A percentile compares a stretch with the other conserved stretches of the same genome.
Conservation (phyloP, 495 filamentous ascomycete genomes). For the Collariella sp. region DNA sequence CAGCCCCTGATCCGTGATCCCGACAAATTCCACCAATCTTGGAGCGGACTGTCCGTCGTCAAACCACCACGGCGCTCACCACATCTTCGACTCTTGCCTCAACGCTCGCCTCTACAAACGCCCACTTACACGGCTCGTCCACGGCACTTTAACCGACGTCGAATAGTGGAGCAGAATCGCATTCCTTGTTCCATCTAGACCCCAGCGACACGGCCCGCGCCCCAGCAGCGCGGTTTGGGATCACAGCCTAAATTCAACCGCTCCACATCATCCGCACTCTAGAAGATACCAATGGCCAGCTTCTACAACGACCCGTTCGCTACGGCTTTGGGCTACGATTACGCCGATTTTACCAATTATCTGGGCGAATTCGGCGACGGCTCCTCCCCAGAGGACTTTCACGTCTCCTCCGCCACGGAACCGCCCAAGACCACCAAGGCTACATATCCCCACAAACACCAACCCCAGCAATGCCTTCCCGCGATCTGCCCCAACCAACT, state of each 20-base stretch:
- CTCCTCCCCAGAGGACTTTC: slow-evolving; percentile 10
- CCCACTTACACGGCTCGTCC: background rate
- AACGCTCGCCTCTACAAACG: background rate
- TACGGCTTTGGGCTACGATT: slow-evolving; percentile 4
- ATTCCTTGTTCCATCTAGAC: slow-evolving; percentile 8
- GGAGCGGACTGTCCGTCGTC: background rate
- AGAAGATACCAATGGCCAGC: slow-evolving; percentile 11
- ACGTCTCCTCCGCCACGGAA: slow-evolving; percentile 8
- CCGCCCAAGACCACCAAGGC: background rate
- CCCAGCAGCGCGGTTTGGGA: slow-evolving; percentile 9
- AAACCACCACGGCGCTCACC: background rate
- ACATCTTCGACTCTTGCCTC: background rate
- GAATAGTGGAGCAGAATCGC: slow-evolving; percentile 10
- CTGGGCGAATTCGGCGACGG: background rate
- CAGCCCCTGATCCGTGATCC: background rate
- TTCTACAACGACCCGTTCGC: slow-evolving; percentile 17
- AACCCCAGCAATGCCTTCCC: background rate
- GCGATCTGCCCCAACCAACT: slow-evolving; percentile 2
- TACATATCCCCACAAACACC: background rate
- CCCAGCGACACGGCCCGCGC: background rate
- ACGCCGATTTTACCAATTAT: slow-evolving; percentile 4
- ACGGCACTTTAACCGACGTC: slow-evolving; percentile 7
- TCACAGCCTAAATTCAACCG: slow-evolving; percentile 19
- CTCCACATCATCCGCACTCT: slow-evolving; percentile 12
- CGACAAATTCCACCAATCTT: background rate